A percentile compares a stretch with the other conserved stretches of the same genome.
Conservation (phyloP, 1,139 yeast genomes). For the Suhomyces bolitotheri region DNA sequence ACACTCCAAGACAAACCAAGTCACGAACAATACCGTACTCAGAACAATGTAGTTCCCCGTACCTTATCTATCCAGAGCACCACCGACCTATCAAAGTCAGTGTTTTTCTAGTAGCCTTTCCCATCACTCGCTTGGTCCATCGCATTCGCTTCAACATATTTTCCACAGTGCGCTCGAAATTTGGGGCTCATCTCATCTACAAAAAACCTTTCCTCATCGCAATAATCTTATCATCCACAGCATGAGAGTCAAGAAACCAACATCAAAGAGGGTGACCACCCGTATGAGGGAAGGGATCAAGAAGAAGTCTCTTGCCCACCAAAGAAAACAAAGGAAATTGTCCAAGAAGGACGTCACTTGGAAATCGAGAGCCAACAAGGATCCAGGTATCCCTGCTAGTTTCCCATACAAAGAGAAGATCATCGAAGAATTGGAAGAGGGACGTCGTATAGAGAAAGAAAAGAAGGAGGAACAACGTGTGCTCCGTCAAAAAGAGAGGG, state of each 20-base stretch:
- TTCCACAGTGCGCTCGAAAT: too few relatives aligned
- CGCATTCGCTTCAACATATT: too few relatives aligned
- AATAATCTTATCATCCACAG: slow-evolving; percentile 1
- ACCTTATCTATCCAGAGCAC: too few relatives aligned
- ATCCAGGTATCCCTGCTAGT: slow-evolving; percentile 91
- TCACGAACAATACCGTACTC: too few relatives aligned
- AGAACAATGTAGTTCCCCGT: too few relatives aligned
- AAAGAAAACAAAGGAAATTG: slow-evolving; percentile 76
- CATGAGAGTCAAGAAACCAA: slow-evolving; percentile 64
- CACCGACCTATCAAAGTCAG: too few relatives aligned
- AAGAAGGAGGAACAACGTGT: slow-evolving; percentile 53
- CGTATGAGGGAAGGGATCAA: slow-evolving; percentile 94
- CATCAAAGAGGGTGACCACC: slow-evolving; percentile 83
- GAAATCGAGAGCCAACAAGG: slow-evolving; percentile 81
- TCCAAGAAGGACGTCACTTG: slow-evolving; percentile 91
- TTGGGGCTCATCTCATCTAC: slow-evolving; percentile 13
- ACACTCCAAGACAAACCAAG: too few relatives aligned
- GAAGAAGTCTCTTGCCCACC: slow-evolving; percentile 91
- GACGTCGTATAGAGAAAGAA: slow-evolving; percentile 62
- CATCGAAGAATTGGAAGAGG: slow-evolving; percentile 75
- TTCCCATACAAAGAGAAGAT: slow-evolving; percentile 92
- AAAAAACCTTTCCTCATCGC: slow-evolving; percentile 6
- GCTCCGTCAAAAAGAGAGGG: slow-evolving; percentile 48
- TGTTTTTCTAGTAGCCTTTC: too few relatives aligned
- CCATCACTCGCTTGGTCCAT: too few relatives aligned